These are phyloP conservation scores for Heterococcus sp. DNA, from an alignment of 108 stramenopile genomes.

Conservation along the genomic window DNA sequence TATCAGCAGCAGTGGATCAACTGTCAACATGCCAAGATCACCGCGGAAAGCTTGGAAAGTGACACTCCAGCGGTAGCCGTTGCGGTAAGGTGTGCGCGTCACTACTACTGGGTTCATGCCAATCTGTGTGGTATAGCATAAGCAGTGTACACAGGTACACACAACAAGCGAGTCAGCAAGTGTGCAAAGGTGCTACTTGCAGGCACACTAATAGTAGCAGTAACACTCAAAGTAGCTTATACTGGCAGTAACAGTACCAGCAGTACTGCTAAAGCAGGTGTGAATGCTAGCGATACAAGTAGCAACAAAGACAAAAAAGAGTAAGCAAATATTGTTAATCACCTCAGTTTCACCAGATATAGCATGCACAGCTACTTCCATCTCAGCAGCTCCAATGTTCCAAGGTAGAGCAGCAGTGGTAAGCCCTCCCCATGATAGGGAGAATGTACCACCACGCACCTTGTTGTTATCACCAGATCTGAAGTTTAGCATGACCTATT, in stretches of 20 bases:
- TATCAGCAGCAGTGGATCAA: slow-evolving; percentile 58
- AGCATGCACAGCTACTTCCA: slow-evolving; percentile 53
- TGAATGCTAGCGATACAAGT: no score
- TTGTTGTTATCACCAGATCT: slow-evolving; percentile 52
- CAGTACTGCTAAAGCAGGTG: no score
- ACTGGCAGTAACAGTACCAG: no score
- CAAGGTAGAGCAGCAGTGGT: slow-evolving; percentile 44
- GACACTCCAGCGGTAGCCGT: slow-evolving; percentile 74
- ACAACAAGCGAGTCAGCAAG: no score
- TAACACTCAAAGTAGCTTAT: no score
- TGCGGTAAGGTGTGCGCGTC: slow-evolving; percentile 49
- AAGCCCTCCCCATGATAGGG: slow-evolving; percentile 69
- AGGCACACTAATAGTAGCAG: no score
- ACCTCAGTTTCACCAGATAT: slow-evolving; percentile 32
- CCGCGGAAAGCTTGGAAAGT: slow-evolving; percentile 65
- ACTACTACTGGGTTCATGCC: slow-evolving; percentile 56
- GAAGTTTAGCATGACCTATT: slow-evolving; percentile 42
- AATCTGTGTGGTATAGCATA: slow-evolving; percentile 6
- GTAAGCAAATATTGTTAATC: no score
- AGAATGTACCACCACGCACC: slow-evolving; percentile 65
- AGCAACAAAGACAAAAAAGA: no score
- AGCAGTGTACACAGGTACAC: no score
- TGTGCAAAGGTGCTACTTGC: no score
- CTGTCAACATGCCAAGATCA: slow-evolving; percentile 66
- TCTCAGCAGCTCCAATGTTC: slow-evolving; percentile 52